phyloP scores from a whole-genome alignment of 805 yeast species.

The Candida peoriensis region DNA sequence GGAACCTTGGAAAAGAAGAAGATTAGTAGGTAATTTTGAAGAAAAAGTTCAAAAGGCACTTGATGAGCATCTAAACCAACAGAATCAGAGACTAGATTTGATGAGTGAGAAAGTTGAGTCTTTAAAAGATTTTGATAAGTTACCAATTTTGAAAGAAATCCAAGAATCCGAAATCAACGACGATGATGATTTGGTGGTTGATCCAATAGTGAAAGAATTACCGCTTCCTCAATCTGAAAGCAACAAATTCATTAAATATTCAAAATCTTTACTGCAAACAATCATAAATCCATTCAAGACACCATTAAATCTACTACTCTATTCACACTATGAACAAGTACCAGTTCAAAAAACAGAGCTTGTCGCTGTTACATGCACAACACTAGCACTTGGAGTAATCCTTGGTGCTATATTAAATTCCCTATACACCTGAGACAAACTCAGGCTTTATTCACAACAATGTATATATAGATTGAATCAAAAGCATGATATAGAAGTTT shows the following conservation, averaged over 20 bases:
- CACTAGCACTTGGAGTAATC: constrained; percentile 7
- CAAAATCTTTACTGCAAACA: neutral
- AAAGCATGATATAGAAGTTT: too few species aligned
- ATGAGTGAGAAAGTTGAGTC: constrained; percentile 23
- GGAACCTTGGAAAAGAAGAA: constrained; percentile 90
- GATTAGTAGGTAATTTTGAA: constrained; percentile 81
- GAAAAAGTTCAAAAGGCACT: constrained; percentile 60
- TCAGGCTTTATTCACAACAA: too few species aligned
- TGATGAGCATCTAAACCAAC: constrained; percentile 29
- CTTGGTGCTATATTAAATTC: constrained; percentile 8
- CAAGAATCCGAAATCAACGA: constrained; percentile 17
- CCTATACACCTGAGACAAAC: too few species aligned
- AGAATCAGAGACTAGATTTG: constrained; percentile 24
- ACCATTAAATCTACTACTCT: constrained; percentile 12
- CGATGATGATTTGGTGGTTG: constrained; percentile 11
- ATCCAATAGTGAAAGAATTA: constrained; percentile 11
- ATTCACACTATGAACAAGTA: neutral
- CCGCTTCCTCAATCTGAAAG: constrained; percentile 11
- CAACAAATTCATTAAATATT: neutral
- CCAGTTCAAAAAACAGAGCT: constrained; percentile 4
- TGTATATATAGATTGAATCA: too few species aligned
- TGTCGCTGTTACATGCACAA: constrained; percentile 2
- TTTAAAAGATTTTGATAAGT: constrained; percentile 16
- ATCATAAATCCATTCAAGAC: constrained; percentile 7
- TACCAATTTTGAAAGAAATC: constrained; percentile 15